phyloP scores from a whole-genome alignment of 2,329 filamentous ascomycete genomes.

The Xylaria sp. region DNA sequence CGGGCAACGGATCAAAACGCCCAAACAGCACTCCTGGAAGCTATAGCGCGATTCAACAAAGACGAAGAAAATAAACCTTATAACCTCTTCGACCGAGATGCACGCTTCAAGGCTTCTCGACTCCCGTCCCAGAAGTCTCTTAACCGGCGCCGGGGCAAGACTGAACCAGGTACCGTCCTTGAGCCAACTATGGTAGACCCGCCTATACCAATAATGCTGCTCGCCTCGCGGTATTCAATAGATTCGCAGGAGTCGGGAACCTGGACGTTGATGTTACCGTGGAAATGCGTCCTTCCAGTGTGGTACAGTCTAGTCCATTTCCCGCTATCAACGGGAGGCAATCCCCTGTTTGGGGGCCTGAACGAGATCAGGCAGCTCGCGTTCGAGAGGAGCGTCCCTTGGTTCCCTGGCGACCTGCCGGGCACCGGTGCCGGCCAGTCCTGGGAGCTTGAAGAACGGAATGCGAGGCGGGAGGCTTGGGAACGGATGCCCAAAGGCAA shows the following conservation, averaged over 20 bases:
- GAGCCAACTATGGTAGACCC: conserved; percentile 65
- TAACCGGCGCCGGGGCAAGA: conserved; percentile 71
- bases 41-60: conserved; percentile 68
- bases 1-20: conserved; percentile 29
- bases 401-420: conserved; percentile 85
- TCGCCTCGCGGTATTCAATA: conserved; percentile 57
- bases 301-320: conserved; percentile 88
- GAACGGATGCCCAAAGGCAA: conserved; percentile 80
- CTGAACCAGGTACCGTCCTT: conserved; percentile 65
- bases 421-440: conserved; percentile 76
- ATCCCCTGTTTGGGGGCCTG: conserved; percentile 80
- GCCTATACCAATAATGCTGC: conserved; percentile 74
- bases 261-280: conserved; percentile 86
- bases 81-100: conserved; percentile 69
- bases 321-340: conserved; percentile 77
- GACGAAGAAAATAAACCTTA: conserved; percentile 53
- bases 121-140: conserved; percentile 78
- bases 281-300: conserved; percentile 82
- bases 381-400: conserved; percentile 77
- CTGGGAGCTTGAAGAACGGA: conserved; percentile 73
- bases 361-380: conserved; percentile 77
- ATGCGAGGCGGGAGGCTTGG: conserved; percentile 66
- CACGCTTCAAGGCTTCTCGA: conserved; percentile 65
- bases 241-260: conserved; percentile 61
- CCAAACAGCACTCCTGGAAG: conserved; percentile 52